phyloP scores from a whole-genome alignment of 192 early-diverging fungal genomes.

The Mortierella claussenii region DNA sequence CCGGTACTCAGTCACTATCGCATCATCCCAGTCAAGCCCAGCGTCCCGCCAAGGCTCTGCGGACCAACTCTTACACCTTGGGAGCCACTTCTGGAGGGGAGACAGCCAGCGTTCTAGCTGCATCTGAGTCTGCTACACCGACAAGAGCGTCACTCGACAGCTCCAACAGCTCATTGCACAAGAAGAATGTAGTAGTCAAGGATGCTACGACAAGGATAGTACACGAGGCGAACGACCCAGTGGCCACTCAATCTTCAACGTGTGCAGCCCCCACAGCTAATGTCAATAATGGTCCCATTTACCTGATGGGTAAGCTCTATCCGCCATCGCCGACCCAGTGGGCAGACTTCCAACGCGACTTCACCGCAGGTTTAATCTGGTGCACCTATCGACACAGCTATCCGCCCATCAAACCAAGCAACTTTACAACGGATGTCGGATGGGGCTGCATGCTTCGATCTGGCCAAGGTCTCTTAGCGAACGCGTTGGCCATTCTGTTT shows the following conservation, averaged over 20 bases:
- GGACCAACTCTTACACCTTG: constrained; percentile 37
- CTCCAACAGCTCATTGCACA: not conserved
- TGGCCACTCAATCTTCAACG: constrained; percentile 21
- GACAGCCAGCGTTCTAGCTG: not conserved
- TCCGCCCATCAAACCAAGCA: constrained; percentile 80
- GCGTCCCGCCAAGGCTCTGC: constrained; percentile 20
- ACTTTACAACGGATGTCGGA: constrained; percentile 87
- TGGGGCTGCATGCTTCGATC: constrained; percentile 99
- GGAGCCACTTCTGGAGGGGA: constrained; percentile 13
- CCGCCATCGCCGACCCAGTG: constrained; percentile 46
- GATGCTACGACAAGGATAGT: constrained; percentile 6
- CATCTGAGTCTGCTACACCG: not conserved
- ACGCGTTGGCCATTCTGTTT: constrained; percentile 78
- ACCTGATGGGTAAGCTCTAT: constrained; percentile 44
- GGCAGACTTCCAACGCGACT: constrained; percentile 79
- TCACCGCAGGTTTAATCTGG: constrained; percentile 82
- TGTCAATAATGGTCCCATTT: constrained; percentile 23
- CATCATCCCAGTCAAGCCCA: constrained; percentile 11
- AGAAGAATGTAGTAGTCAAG: not conserved
- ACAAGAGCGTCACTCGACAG: constrained; percentile 17
- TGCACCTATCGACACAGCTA: constrained; percentile 93
- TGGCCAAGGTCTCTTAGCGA: constrained; percentile 93
- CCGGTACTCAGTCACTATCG: constrained; percentile 43
- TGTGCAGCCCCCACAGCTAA: constrained; percentile 26
- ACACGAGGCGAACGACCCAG: constrained; percentile 22